A percentile compares a stretch with the other conserved stretches of the same genome.
phyloP scores from a whole-genome alignment of 257 asterid species.

The Przewalskia tangutica region DNA sequence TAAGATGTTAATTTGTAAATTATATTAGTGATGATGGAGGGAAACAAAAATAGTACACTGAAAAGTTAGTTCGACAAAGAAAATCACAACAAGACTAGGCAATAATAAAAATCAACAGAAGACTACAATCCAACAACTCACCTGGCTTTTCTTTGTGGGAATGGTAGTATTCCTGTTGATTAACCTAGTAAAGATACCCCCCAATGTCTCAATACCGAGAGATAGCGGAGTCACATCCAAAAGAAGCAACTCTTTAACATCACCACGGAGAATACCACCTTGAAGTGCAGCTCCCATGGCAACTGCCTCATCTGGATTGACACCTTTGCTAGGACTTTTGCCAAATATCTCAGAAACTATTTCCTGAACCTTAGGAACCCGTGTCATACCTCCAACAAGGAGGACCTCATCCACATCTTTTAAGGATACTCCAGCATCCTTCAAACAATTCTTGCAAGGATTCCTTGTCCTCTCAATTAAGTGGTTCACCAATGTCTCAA shows the following conservation, averaged over 20 bases:
- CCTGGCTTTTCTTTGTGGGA: constrained; percentile 75
- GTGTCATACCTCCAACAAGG: constrained; percentile 82
- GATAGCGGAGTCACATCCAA: constrained; percentile 79
- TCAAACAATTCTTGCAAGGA: constrained; percentile 68
- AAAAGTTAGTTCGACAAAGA: neutral
- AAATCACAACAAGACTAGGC: neutral
- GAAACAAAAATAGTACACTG: neutral
- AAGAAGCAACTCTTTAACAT: constrained; percentile 69
- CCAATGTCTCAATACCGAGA: constrained; percentile 71
- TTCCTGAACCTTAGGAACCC: constrained; percentile 80
- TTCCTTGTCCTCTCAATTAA: constrained; percentile 54
- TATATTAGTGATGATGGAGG: neutral
- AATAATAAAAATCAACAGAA: neutral
- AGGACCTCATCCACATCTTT: constrained; percentile 70
- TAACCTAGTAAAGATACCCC: constrained; percentile 65
- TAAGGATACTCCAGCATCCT: constrained; percentile 56
- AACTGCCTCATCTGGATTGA: constrained; percentile 81
- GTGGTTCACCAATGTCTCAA: constrained; percentile 50
- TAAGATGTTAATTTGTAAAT: neutral
- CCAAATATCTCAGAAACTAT: constrained; percentile 60
- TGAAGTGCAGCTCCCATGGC: constrained; percentile 86
- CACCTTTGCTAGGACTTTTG: constrained; percentile 74
- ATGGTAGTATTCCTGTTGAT: constrained; percentile 71
- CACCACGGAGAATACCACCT: constrained; percentile 79
- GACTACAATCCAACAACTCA: neutral